Percentiles rank a stretch among this genome's conserved stretches.
These are phyloP conservation scores for Brassica hybrid DNA, from an alignment of 441 rosid genomes.

Conservation along the genomic window DNA sequence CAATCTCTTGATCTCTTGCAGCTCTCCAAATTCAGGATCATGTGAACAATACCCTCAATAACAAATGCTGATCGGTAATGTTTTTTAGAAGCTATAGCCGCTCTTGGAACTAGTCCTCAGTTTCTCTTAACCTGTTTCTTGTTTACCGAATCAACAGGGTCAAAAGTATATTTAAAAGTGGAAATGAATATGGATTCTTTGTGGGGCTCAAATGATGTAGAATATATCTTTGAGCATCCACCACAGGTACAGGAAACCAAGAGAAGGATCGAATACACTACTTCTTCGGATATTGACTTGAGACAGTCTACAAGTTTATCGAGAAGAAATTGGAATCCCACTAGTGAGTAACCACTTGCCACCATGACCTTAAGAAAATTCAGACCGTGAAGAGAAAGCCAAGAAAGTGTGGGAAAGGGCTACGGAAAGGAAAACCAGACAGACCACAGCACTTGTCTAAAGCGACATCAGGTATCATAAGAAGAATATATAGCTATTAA, in stretches of 20 bases:
- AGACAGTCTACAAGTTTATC: conserved; percentile 53
- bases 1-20: conserved; percentile 68
- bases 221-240: conserved; percentile 50
- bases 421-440: conserved; percentile 76
- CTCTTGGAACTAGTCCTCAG: conserved; percentile 3
- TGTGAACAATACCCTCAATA: conserved; percentile 97
- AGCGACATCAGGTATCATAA: too few relatives aligned
- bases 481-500: too few relatives aligned
- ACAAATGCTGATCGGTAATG: conserved; percentile 96
- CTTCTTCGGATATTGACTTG: conserved; percentile 47
- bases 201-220: conserved; percentile 51
- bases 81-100: conserved; percentile 4
- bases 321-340: conserved; percentile 65
- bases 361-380: conserved; percentile 56
- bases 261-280: conserved; percentile 54
- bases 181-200: conserved; percentile 53
- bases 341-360: conserved; percentile 44
- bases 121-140: conserved; percentile 11
- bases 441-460: conserved; percentile 50
- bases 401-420: conserved; percentile 77
- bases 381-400: conserved; percentile 74
- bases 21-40: conserved; percentile 94
- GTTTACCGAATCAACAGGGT: conserved; percentile 57
- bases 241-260: conserved; percentile 51
- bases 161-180: conserved; percentile 88